Base-by-base conservation (phyloP, 2,329 filamentous ascomycete species). In the Bipolaris bicolor region DNA sequence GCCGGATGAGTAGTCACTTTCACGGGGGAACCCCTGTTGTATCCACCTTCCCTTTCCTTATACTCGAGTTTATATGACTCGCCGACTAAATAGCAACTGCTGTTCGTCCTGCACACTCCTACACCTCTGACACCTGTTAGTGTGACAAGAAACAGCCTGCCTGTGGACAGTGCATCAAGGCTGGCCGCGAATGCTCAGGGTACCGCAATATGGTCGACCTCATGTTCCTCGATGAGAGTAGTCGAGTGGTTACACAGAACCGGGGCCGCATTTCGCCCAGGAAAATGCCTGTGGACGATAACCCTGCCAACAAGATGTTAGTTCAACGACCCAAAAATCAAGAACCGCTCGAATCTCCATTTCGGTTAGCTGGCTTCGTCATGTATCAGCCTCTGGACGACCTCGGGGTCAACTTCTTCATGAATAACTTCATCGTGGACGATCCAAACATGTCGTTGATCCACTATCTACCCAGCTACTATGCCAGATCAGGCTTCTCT, bases 211-310 rank as follows among this genome's bases (percentile, higher is more conserved):
- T 51, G 7, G 48, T 65, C 10, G 71, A 73, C 49, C 60, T 74
- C 7, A 62, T 72, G 60, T 72, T 73, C 45, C 65, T 66, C 33
- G 67, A 74, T 26, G 66, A 73, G 48, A 73, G 62, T 40, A 50
- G 49, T 9, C 61, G 64, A 31, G 60, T 72, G 13, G 52, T 58
- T 10, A 65, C 56, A 15, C 70, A 65, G 36, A 62, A 57, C 44
- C 61, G 54, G 29, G 31, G 47, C 16, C 53, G 41, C 10, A 29
- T 33, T 9, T 29, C 20, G 3, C 26, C 51, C n/a, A 26, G 29
- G 10, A n/a, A 33, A 9, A 50, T 46, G 13, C 7, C 45, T 33
- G 26, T 47, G 4, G 47, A 31, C 18, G 16, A 45, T 24, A n/a
- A 58, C 15, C 7, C 16, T 49, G 15, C 16, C 33, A 22, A 11